Percentiles rank a stretch among this genome's conserved stretches.
Conservation (phyloP, 2,329 filamentous ascomycete genomes). For the Diaporthe ampelina region DNA sequence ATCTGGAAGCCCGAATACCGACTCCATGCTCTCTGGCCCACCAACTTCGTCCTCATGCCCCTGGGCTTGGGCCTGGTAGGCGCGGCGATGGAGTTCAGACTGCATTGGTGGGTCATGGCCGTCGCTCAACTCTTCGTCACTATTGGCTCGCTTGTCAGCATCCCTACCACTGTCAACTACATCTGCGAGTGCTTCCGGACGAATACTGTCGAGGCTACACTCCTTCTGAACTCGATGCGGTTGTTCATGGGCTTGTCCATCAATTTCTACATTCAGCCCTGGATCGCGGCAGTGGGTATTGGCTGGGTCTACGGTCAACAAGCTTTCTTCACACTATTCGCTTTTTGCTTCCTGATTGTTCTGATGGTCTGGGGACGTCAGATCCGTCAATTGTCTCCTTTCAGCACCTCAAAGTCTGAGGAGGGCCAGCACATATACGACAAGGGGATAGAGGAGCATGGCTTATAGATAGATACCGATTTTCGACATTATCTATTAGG, state of each 20-base stretch:
- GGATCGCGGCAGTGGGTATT: conserved; percentile 52
- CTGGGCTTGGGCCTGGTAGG: conserved; percentile 55
- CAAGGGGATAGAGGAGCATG: conserved; percentile 5
- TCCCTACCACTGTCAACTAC: conserved; percentile 52
- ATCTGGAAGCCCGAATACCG: conserved; percentile 57
- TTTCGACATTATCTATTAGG: background rate
- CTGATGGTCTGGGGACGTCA: conserved; percentile 49
- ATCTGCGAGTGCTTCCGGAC: conserved; percentile 52
- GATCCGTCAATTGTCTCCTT: conserved; percentile 41
- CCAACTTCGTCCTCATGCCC: conserved; percentile 49
- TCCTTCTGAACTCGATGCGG: conserved; percentile 51
- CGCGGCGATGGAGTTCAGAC: conserved; percentile 55
- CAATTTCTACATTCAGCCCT: conserved; percentile 56
- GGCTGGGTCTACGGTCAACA: conserved; percentile 58
- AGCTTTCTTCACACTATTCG: conserved; percentile 53
- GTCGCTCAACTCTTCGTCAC: conserved; percentile 56
- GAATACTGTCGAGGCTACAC: conserved; percentile 53
- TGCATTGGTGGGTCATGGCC: conserved; percentile 56
- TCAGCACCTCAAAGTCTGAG: conserved; percentile 39
- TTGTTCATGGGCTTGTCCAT: conserved; percentile 55
- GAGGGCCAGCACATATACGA: conserved; percentile 38
- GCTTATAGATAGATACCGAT: background rate
- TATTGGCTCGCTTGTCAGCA: conserved; percentile 50
- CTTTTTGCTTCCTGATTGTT: conserved; percentile 46
- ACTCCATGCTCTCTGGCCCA: conserved; percentile 50